Base-by-base conservation (phyloP, 176 grass and related monocot species). In the Puya raimondii region DNA sequence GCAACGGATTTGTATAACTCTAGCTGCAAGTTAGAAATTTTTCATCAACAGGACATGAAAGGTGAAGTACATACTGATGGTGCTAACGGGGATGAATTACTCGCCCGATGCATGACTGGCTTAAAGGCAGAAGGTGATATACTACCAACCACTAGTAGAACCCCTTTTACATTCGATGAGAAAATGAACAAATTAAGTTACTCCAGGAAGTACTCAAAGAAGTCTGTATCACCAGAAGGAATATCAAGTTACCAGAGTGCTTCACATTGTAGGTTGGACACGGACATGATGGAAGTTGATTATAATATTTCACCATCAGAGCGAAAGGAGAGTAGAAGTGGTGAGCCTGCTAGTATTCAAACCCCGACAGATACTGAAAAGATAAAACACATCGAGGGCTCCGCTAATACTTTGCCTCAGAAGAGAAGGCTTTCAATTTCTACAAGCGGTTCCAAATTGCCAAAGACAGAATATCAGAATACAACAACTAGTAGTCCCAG, bases 141-240 rank as follows among this genome's bases (percentile, higher is more conserved):
- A 54, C 21, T 74, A 27, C 47, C 65, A 48, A 22, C 56, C 68
- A 48, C 42, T 4, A 47, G 33, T 51, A 59, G 53, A 69, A 23
- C 42, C 48, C 57, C 74, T 23, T 59, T 51, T 59, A 17, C 33
- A 12, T 26, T 63, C 22, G 65, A n/a, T 61, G 53, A 69, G 17
- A 69, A 69, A 69, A 48, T 52, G 12, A 50, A 22, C 15, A n/a
- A 27, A 23, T n/a, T 67, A 76, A 71, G 69, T 73, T 92, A 87
- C 72, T 78, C 73, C 9, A 89, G 76, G 79, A 91, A 27, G 48
- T 53, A 49, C 64, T 70, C 49, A 64, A 67, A 33, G 47, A 88
- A 87, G 58, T 79, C 81, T 64, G 52, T 72, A 69, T 83, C 81
- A 56, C 79, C 74, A 48, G 86, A 76, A 61, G 53, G 75, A 85